Percentiles rank a stretch among this genome's conserved stretches.
Evolutionary conservation across 257 asterid genomes (phyloP).

Genomic region (Solanum neorickii): DNA sequence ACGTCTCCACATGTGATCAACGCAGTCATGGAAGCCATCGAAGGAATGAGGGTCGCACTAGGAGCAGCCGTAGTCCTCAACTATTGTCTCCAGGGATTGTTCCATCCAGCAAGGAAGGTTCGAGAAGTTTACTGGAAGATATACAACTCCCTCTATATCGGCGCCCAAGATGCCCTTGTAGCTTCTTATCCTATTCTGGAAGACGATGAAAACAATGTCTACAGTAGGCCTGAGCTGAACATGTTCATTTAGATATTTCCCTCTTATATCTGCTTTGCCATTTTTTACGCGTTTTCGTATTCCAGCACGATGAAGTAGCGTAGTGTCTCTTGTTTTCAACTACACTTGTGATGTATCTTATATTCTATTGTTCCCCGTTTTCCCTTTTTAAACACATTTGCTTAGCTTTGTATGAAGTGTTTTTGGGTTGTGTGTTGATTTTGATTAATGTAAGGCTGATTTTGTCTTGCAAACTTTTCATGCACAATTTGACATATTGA

Average conservation of each 20-base stretch:
- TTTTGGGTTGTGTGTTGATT: neutral
- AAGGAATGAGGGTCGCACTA: constrained; percentile 84
- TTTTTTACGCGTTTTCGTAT: neutral
- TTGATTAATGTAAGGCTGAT: neutral
- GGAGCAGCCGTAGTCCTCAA: constrained; percentile 74
- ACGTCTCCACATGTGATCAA: constrained; percentile 86
- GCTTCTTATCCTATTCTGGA: constrained; percentile 79
- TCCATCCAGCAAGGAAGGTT: constrained; percentile 91
- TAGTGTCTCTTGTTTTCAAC: neutral
- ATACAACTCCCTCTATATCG: constrained; percentile 71
- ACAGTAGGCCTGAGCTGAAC: constrained; percentile 58
- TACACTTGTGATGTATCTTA: neutral
- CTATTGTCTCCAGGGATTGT: constrained; percentile 81
- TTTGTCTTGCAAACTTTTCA: neutral
- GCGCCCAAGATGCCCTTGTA: constrained; percentile 80
- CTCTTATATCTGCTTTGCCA: neutral
- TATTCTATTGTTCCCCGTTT: neutral
- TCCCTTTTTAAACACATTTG: neutral
- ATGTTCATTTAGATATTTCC: constrained; percentile 46
- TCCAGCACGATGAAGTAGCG: neutral
- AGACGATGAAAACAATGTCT: constrained; percentile 52
- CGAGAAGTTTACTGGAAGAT: constrained; percentile 94
- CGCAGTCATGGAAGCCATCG: constrained; percentile 90
- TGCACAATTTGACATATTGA: neutral
- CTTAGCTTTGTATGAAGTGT: neutral